These are phyloP conservation scores for Straminergon stramineum DNA, from an alignment of 225 moss, liverwort and hornwort species.

Conservation along the genomic window DNA sequence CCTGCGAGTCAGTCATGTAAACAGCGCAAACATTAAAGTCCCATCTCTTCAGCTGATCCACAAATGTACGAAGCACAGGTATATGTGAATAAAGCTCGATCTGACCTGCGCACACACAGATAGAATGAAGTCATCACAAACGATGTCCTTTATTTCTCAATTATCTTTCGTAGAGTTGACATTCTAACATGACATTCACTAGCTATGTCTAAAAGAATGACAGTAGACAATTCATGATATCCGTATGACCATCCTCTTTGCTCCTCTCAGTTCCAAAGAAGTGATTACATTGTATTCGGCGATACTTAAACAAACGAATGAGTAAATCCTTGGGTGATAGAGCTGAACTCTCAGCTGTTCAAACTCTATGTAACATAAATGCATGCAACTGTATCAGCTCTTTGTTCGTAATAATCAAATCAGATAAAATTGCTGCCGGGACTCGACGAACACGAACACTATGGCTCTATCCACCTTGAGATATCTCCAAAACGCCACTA, in stretches of 20 bases:
- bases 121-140: not conserved
- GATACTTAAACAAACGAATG: not conserved
- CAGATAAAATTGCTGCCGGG: not conserved
- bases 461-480: not conserved
- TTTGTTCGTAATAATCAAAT: not conserved
- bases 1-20: constrained; percentile 97
- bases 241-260: not conserved
- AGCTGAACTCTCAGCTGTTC: not conserved
- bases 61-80: constrained; percentile 87
- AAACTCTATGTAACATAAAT: not conserved
- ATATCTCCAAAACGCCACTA: not conserved
- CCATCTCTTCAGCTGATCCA: constrained; percentile 91
- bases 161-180: not conserved
- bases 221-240: not conserved
- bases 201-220: not conserved
- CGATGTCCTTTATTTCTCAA: not conserved
- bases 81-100: constrained; percentile 97
- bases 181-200: not conserved
- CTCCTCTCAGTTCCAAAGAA: not conserved
- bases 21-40: constrained; percentile 94
- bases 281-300: not conserved
- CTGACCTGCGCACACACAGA: constrained; percentile 52
- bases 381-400: not conserved
- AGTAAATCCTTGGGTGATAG: not conserved
- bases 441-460: not conserved